Evolutionary conservation across 352 stramenopile genomes (phyloP), one percentile per base, ranked within the genome.

Genomic region (Phytophthora ramorum): DNA sequence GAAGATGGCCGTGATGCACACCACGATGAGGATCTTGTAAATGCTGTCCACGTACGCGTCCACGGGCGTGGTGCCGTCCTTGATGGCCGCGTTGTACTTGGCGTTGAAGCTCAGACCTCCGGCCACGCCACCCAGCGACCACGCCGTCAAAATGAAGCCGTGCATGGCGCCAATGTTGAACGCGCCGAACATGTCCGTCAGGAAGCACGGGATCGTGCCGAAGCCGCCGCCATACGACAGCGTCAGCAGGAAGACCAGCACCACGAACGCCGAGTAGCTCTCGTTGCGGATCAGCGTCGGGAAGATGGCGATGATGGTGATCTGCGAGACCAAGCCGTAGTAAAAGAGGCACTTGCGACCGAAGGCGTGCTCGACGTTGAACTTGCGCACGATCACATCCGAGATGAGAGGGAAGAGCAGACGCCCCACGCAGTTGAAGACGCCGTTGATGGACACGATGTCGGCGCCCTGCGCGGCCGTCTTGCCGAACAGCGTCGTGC

Each of bases 91-190:
- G 32, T 78, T 73, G 76, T 83, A 93, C 43, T 73, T 59, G 54
- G 62, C 71, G 69, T 90, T 93, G 64, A 93, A 93, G 7, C 66
- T 81, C 52, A 93, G 76, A 17, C 85, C 85, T 9, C 87, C 87
- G 7, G 74, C 85, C 8, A 95, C 80, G 5, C 81, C 85, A 35
- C 79, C 82, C 14, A 93, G 81, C 1, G 83, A 91, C 85, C 84
- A 91, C 9, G 85, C 75, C 7, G 87, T 93, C 13, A 95, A 61
- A 59, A 92, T 89, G 50, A 91, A 71, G 2, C 87, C 87, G 68
- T 95, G 85, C 77, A 95, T 87, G 30, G 83, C 83, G 19, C 83
- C 87, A 48, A 93, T 91, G 74, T 95, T 93, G 60, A 75, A 92
- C 5, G 81, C 80, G n/a, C 87, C 87, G 60, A 92, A 95, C 84